Conservation (phyloP, 495 filamentous ascomycete genomes). For the Neurospora intermedia region DNA sequence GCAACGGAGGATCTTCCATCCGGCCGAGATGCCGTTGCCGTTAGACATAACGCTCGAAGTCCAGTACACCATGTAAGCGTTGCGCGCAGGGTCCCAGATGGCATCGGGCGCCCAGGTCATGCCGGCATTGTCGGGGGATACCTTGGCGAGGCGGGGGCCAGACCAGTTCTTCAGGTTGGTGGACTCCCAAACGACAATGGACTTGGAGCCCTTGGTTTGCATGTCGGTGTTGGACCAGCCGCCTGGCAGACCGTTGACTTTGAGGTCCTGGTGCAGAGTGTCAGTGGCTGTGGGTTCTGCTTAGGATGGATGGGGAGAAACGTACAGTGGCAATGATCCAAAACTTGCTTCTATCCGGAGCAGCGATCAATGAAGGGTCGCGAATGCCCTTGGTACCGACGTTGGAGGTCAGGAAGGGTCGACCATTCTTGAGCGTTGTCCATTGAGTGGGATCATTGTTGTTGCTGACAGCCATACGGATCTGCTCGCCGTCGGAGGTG, state of each 20-base stretch:
- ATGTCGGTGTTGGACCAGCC: constrained; percentile 2
- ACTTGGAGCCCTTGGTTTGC: constrained; percentile 1
- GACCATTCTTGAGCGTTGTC: constrained; percentile 1
- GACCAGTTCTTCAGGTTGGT: background rate
- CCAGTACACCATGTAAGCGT: background rate
- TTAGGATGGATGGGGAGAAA: background rate
- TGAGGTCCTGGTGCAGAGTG: background rate
- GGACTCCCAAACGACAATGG: constrained; percentile 1
- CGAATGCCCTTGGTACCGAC: constrained; percentile 2
- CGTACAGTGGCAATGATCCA: background rate
- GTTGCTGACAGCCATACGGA: constrained; percentile 3
- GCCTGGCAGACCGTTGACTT: constrained; percentile 1
- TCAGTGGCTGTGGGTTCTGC: background rate
- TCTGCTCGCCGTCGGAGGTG: constrained; percentile 1
- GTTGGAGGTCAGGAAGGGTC: background rate
- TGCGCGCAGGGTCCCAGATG: constrained; percentile 1
- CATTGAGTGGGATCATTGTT: constrained; percentile 2
- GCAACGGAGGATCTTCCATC: background rate
- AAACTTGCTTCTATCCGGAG: background rate
- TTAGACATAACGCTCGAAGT: background rate
- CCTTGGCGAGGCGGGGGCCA: background rate
- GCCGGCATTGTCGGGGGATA: background rate
- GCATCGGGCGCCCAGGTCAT: constrained; percentile 5
- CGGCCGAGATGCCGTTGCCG: background rate
- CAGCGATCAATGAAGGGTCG: constrained; percentile 1